Evolutionary conservation across 2,329 filamentous ascomycete species (phyloP), one percentile per base, ranked within the genome.

Genomic region (Stagonosporopsis rhizophila): DNA sequence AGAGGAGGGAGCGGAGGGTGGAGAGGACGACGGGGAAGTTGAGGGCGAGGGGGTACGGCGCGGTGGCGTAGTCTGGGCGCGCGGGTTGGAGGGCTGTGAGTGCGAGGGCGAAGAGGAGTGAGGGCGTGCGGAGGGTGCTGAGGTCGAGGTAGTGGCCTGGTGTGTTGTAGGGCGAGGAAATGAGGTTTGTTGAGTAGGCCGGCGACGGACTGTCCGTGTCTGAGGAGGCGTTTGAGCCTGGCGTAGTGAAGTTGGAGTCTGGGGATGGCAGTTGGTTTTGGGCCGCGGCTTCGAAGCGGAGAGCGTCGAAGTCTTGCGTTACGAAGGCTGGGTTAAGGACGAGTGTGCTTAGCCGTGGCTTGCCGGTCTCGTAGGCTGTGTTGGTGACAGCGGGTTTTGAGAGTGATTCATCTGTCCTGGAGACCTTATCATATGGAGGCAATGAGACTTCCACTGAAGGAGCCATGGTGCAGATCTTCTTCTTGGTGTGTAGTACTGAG

Each of bases 121-220:
- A 88, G 60, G 90, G 83, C 0, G 77, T 77, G 59, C 90, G 83
- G 6, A 96, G 81, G 2, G 82, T 86, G 41, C 81, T 76, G 54
- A 96, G 82, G 70, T 93, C 86, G 30, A 96, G 85, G 44, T 91
- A 85, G 74, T 96, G 92, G 2, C 83, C 80, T 25, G 79, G 74
- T 38, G 87, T 85, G 9, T 86, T 85, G 73, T 96, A 96, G 0
- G 92, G 92, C 0, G 92, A 96, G 59, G 87, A 83, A 37, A 89
- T 80, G 40, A 95, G 77, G 66, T 74, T 78, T 59, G 62, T 71
- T 5, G 73, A 74, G 42, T 49, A 53, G 2, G 44, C 19, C 12
- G 56, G 56, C 8, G 40, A 46, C 23, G 15, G 34, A 1, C 14
- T 25, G 11, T 35, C 6, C 9, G 48, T 14, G 35, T 15, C 32